These are phyloP conservation scores for Paecilomyces sp. DNA, from an alignment of 2,329 filamentous ascomycete genomes.

Conservation along the genomic window DNA sequence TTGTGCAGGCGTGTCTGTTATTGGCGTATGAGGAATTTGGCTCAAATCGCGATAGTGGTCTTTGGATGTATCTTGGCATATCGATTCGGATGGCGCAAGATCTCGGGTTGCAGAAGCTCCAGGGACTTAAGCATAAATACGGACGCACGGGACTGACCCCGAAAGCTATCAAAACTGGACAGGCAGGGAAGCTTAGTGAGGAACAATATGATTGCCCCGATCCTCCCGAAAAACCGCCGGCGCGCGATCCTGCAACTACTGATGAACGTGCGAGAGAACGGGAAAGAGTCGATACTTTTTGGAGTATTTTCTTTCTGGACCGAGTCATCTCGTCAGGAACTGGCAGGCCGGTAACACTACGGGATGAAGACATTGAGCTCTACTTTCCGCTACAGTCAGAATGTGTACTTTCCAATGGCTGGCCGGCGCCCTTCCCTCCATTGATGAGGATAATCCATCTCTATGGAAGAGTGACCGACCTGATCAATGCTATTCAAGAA, in stretches of 20 bases:
- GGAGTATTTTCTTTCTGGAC: conserved; percentile 83
- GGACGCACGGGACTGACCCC: conserved; percentile 51
- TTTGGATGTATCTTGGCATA: conserved; percentile 91
- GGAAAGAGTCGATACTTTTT: conserved; percentile 80
- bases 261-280: conserved; percentile 62
- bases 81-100: conserved; percentile 78
- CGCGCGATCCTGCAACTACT: conserved; percentile 41
- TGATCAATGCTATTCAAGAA: conserved; percentile 73
- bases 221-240: conserved; percentile 15
- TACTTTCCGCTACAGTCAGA: conserved; percentile 56
- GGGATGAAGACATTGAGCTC: conserved; percentile 79
- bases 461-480: conserved; percentile 75
- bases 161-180: conserved; percentile 44
- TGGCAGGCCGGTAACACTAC: conserved; percentile 73
- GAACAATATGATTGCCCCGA: conserved; percentile 39
- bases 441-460: conserved; percentile 79
- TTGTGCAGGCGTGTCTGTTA: conserved; percentile 74
- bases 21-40: conserved; percentile 88
- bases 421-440: conserved; percentile 72
- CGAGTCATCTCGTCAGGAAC: conserved; percentile 82
- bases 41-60: conserved; percentile 75
- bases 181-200: conserved; percentile 36
- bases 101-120: conserved; percentile 72
- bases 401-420: conserved; percentile 50
- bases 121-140: conserved; percentile 58